Evolutionary conservation across 306 rosid species (phyloP).

Genomic region (Pterocarpus santalinus): DNA sequence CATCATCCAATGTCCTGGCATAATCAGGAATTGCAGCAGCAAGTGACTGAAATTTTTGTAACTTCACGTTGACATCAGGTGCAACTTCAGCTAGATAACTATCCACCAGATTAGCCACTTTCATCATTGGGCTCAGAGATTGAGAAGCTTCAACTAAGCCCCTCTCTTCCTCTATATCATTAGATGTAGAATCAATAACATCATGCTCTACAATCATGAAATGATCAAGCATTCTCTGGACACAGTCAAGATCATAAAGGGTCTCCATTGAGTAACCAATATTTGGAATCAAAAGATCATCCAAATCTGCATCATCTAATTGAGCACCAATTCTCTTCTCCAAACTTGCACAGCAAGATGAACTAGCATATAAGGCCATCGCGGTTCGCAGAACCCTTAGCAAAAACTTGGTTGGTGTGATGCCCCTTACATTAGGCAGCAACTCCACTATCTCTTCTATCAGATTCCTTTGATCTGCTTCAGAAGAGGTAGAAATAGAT

Average conservation of each 20-base stretch:
- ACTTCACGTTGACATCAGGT: constrained; percentile 83
- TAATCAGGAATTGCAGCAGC: constrained; percentile 82
- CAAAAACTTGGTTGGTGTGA: constrained; percentile 72
- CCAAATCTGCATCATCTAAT: constrained; percentile 76
- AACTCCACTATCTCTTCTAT: constrained; percentile 79
- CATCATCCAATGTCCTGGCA: constrained; percentile 84
- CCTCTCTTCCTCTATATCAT: constrained; percentile 63
- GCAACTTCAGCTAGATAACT: constrained; percentile 90
- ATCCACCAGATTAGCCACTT: constrained; percentile 86
- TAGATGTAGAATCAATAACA: constrained; percentile 55
- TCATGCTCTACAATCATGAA: constrained; percentile 70
- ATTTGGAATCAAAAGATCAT: constrained; percentile 87
- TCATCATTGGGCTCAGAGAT: constrained; percentile 59
- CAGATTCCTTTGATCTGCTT: constrained; percentile 74
- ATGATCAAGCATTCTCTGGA: constrained; percentile 90
- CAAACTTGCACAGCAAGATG: constrained; percentile 64
- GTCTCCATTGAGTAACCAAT: constrained; percentile 85
- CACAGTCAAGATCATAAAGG: constrained; percentile 82
- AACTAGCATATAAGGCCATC: constrained; percentile 67
- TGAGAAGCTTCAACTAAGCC: constrained; percentile 60
- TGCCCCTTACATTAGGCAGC: constrained; percentile 69
- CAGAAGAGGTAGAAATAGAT: constrained; percentile 53
- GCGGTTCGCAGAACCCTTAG: constrained; percentile 76
- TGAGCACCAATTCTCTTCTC: constrained; percentile 81
- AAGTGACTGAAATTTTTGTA: constrained; percentile 75